phyloP scores from a whole-genome alignment of 495 filamentous ascomycete species.

The Aspergillus asperescens region DNA sequence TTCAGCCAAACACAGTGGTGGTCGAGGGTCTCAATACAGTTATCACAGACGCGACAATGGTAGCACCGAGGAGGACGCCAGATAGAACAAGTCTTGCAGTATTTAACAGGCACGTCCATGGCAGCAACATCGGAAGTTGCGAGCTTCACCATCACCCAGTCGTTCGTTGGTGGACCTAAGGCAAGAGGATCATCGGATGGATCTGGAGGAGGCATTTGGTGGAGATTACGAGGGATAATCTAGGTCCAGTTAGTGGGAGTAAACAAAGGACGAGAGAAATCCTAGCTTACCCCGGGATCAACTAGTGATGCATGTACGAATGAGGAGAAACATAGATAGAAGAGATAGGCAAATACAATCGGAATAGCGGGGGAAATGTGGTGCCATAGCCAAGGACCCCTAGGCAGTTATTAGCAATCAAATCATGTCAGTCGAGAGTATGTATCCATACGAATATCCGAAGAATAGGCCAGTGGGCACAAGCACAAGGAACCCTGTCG shows the following conservation, averaged over 20 bases:
- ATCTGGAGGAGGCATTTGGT: conserved; percentile 53
- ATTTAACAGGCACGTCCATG: conserved; percentile 97
- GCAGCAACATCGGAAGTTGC: conserved; percentile 65
- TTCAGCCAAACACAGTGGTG: conserved; percentile 99
- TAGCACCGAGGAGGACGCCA: conserved; percentile 95
- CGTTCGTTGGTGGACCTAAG: conserved; percentile 76
- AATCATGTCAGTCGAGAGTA: neutral
- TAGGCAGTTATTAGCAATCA: conserved; percentile 20
- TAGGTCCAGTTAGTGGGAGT: conserved; percentile 27
- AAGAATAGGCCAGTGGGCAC: conserved; percentile 79
- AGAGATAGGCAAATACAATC: conserved; percentile 83
- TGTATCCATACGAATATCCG: conserved; percentile 59
- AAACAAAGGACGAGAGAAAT: conserved; percentile 11
- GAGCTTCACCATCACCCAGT: conserved; percentile 86
- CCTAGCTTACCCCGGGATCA: conserved; percentile 74
- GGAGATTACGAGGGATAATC: conserved; percentile 82
- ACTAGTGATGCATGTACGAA: conserved; percentile 87
- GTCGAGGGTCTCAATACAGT: conserved; percentile 95
- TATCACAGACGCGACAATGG: conserved; percentile 94
- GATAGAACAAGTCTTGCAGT: conserved; percentile 92
- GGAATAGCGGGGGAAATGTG: conserved; percentile 90
- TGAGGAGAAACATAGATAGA: conserved; percentile 83
- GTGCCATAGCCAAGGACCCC: conserved; percentile 83
- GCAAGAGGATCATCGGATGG: conserved; percentile 68
- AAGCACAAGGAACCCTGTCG: conserved; percentile 71